Evolutionary conservation across 495 filamentous ascomycete species (phyloP).

Genomic region (Penicillium cosmopolitanum): DNA sequence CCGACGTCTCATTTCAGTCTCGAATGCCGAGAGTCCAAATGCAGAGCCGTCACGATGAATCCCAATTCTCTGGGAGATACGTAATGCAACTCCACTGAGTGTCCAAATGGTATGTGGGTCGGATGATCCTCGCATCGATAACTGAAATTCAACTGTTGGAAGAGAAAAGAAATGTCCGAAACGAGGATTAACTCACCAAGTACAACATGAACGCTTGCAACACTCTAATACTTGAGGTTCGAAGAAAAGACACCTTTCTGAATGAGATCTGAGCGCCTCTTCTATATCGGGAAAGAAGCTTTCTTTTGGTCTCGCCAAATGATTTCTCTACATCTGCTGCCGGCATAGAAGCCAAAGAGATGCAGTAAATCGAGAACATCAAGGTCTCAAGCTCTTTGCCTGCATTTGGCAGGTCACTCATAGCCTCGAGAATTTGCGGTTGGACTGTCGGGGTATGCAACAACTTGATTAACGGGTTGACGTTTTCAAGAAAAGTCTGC

Average conservation of each 20-base stretch:
- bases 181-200: slow-evolving; percentile 28
- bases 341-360: slow-evolving; percentile 43
- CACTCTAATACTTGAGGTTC: slow-evolving; percentile 45
- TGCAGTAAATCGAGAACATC: slow-evolving; percentile 55
- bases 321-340: slow-evolving; percentile 40
- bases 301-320: slow-evolving; percentile 46
- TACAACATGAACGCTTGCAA: slow-evolving; percentile 53
- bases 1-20: slow-evolving; percentile 51
- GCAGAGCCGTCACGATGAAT: slow-evolving; percentile 48
- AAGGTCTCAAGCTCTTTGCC: slow-evolving; percentile 46
- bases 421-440: slow-evolving; percentile 46
- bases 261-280: slow-evolving; percentile 49
- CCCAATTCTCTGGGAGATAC: slow-evolving; percentile 49
- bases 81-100: slow-evolving; percentile 43
- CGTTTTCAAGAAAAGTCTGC: slow-evolving; percentile 68
- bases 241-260: slow-evolving; percentile 48
- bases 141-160: slow-evolving; percentile 20
- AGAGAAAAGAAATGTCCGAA: background rate
- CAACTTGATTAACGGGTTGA: slow-evolving; percentile 72
- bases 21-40: slow-evolving; percentile 41
- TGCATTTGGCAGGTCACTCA: slow-evolving; percentile 32
- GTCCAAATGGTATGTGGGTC: slow-evolving; percentile 49
- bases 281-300: slow-evolving; percentile 46
- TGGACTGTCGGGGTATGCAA: slow-evolving; percentile 66
- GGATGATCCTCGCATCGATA: slow-evolving; percentile 36